phyloP scores from a whole-genome alignment of 306 rosid species.

The Cicer bijugum region DNA sequence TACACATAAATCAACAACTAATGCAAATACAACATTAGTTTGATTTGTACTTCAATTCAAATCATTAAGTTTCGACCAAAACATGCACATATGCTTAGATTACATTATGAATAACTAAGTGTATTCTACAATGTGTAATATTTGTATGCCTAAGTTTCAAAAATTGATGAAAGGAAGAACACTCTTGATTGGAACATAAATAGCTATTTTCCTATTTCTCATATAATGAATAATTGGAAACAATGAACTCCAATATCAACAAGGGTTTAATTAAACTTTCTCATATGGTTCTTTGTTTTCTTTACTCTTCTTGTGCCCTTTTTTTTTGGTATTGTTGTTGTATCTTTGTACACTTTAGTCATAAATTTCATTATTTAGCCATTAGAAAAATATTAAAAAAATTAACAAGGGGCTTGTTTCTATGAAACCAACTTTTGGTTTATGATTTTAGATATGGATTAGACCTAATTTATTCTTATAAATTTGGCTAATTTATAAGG shows the following conservation, averaged over 20 bases:
- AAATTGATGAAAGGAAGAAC: neutral
- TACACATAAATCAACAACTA: conserved; percentile 35
- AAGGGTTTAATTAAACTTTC: too few species aligned
- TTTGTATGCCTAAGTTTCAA: conserved; percentile 4
- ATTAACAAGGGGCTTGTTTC: neutral
- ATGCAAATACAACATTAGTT: conserved; percentile 32
- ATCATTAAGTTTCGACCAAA: conserved; percentile 29
- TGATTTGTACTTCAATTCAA: conserved; percentile 19
- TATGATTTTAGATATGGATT: neutral
- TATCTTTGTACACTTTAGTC: too few species aligned
- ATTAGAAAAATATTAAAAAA: too few species aligned
- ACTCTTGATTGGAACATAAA: neutral
- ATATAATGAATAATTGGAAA: neutral
- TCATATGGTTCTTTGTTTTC: too few species aligned
- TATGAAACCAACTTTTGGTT: conserved; percentile 24
- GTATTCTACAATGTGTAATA: neutral
- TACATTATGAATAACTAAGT: neutral
- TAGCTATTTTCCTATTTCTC: neutral
- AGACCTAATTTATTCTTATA: too few species aligned
- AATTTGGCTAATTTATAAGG: too few species aligned
- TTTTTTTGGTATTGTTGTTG: too few species aligned
- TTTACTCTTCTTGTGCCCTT: too few species aligned
- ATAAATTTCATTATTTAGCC: too few species aligned
- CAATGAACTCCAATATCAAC: neutral
- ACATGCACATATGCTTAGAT: conserved; percentile 20